Percentiles rank a stretch among this genome's conserved stretches.
Conservation (phyloP, 495 filamentous ascomycete species). For the Tuber borchii region DNA sequence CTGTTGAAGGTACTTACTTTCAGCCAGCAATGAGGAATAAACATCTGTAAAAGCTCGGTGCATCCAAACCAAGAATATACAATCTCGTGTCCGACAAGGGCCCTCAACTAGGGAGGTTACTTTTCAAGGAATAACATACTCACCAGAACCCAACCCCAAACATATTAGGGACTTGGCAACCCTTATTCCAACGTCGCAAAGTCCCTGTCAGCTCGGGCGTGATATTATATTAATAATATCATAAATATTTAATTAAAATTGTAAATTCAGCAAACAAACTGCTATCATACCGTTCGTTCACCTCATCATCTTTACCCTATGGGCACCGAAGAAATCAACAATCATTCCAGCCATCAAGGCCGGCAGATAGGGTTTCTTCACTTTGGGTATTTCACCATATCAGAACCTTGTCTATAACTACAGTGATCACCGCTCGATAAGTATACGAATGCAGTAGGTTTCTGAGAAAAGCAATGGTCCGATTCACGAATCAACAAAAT, state of each 20-base stretch:
- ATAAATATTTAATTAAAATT: no score
- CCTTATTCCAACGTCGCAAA: neutral
- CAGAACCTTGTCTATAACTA: neutral
- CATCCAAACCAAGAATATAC: neutral
- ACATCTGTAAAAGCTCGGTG: neutral
- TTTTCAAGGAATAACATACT: neutral
- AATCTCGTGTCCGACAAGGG: neutral
- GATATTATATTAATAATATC: neutral
- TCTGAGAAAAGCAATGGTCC: neutral
- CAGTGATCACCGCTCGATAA: neutral
- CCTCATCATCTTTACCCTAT: neutral
- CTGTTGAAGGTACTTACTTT: neutral
- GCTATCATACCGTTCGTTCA: neutral
- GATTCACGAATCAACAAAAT: neutral
- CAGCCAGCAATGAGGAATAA: neutral
- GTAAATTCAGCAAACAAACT: no score
- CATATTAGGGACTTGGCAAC: neutral
- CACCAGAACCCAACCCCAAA: neutral
- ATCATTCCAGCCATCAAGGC: no score
- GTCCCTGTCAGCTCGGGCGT: neutral
- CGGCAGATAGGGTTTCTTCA: neutral
- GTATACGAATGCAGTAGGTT: neutral
- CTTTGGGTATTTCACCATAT: neutral
- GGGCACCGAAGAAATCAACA: neutral
- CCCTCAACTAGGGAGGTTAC: neutral